Conservation (phyloP, 805 yeast species). For the Starmerella etchellsii region DNA sequence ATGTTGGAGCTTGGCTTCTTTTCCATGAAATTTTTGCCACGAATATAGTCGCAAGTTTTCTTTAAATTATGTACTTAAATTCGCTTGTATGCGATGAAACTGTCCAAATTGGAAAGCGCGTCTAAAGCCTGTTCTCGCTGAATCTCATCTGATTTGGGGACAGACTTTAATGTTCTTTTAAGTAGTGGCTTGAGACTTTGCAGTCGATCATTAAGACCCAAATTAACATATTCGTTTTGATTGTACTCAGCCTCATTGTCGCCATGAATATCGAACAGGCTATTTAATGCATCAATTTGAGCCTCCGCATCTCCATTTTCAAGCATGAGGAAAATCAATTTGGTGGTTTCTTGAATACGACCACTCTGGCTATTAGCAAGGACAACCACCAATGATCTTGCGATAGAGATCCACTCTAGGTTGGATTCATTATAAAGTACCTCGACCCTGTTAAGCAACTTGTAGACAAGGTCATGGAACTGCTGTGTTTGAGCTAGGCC, state of each 20-base stretch:
- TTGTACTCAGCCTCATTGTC: slow-evolving; percentile 54
- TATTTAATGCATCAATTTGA: slow-evolving; percentile 48
- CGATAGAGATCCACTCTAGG: slow-evolving; percentile 7
- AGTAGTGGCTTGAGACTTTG: slow-evolving; percentile 35
- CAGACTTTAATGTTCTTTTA: slow-evolving; percentile 42
- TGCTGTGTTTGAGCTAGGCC: neutral
- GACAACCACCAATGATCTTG: slow-evolving; percentile 6
- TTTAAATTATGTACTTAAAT: neutral
- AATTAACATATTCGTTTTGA: slow-evolving; percentile 45
- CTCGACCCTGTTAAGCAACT: slow-evolving; percentile 1
- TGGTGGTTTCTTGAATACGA: slow-evolving; percentile 2
- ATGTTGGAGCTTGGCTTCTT: slow-evolving; percentile 57
- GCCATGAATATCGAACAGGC: slow-evolving; percentile 65
- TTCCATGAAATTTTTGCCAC: slow-evolving; percentile 23
- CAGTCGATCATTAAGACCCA: slow-evolving; percentile 35
- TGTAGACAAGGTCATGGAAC: neutral
- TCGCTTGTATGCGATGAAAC: slow-evolving; percentile 66
- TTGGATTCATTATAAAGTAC: slow-evolving; percentile 1
- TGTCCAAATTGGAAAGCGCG: slow-evolving; percentile 47
- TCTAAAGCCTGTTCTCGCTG: slow-evolving; percentile 57
- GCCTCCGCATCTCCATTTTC: slow-evolving; percentile 28
- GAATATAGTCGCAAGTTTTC: neutral
- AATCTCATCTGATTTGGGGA: slow-evolving; percentile 51
- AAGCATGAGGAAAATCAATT: slow-evolving; percentile 12
- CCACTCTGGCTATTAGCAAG: slow-evolving; percentile 1